Conservation (phyloP, 345 rosid species). For the Eucalyptus tenuipes region DNA sequence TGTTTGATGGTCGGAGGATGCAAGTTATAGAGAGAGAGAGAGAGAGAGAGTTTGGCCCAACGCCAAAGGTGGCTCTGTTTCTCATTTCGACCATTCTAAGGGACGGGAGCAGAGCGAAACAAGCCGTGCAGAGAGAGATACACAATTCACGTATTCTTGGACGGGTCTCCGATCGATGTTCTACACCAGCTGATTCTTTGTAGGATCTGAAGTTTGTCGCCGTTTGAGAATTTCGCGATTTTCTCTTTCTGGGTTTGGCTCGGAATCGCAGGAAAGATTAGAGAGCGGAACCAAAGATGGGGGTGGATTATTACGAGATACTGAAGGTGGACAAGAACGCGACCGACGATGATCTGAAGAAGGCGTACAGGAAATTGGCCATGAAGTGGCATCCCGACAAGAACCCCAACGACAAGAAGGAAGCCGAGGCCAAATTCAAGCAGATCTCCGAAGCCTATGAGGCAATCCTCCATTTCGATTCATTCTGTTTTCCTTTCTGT, state of each 20-base stretch:
- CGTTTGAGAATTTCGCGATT: not conserved
- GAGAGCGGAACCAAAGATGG: slow-evolving; percentile 21
- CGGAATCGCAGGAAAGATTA: not conserved
- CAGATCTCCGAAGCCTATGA: slow-evolving; percentile 97
- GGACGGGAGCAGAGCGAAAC: not conserved
- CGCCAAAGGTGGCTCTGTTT: not conserved
- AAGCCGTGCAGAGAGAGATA: not conserved
- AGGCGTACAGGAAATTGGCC: slow-evolving; percentile 74
- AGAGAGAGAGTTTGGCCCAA: not conserved
- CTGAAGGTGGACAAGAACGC: slow-evolving; percentile 70
- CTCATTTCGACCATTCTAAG: not conserved
- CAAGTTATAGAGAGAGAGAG: not conserved
- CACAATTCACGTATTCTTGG: not conserved
- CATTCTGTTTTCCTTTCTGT: not conserved
- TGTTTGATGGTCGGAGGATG: not conserved
- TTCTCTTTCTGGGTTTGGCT: not conserved
- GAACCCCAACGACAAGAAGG: slow-evolving; percentile 67
- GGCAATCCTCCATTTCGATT: slow-evolving; percentile 6
- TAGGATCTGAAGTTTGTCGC: not conserved
- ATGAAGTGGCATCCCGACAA: slow-evolving; percentile 99
- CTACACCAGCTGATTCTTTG: not conserved
- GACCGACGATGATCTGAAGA: slow-evolving; percentile 88
- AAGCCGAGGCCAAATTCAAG: slow-evolving; percentile 93
- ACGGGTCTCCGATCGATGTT: not conserved
- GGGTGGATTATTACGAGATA: slow-evolving; percentile 70